Conservation (phyloP, 176 grass and related monocot species). For the Oryza longistaminata region DNA sequence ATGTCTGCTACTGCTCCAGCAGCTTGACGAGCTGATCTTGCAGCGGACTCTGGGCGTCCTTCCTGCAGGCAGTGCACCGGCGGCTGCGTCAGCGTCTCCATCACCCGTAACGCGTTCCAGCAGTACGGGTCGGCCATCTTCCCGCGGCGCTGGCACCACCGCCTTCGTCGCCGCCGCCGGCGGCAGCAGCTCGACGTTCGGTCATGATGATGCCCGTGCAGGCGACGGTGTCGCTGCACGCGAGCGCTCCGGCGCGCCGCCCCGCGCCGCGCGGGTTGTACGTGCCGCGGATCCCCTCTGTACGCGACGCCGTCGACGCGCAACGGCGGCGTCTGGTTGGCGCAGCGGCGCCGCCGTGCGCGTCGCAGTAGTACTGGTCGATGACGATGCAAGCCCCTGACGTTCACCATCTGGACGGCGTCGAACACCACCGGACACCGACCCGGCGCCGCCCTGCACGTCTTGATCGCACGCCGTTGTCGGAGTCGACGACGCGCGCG, state of each 20-base stretch:
- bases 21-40: slow-evolving; percentile 58
- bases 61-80: slow-evolving; percentile 76
- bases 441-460: slow-evolving; percentile 73
- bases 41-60: slow-evolving; percentile 61
- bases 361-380: slow-evolving; percentile 82
- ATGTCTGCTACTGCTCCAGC: slow-evolving; percentile 27
- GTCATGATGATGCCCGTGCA: slow-evolving; percentile 77
- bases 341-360: slow-evolving; percentile 43
- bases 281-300: slow-evolving; percentile 62
- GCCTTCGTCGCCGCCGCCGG: slow-evolving; percentile 20
- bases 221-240: slow-evolving; percentile 67
- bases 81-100: slow-evolving; percentile 62
- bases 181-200: slow-evolving; percentile 68
- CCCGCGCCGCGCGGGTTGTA: slow-evolving; percentile 40
- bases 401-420: slow-evolving; percentile 63
- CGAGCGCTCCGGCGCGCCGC: slow-evolving; percentile 54
- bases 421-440: slow-evolving; percentile 58
- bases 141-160: slow-evolving; percentile 12
- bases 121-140: slow-evolving; percentile 52
- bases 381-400: slow-evolving; percentile 82
- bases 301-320: slow-evolving; percentile 61
- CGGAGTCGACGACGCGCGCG: slow-evolving; percentile 54
- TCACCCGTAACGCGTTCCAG: slow-evolving; percentile 77
- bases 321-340: slow-evolving; percentile 65
- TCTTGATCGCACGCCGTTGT: slow-evolving; percentile 88